Percentiles rank a stretch among this genome's conserved stretches.
phyloP scores from a whole-genome alignment of 331 rosid species.

The Dryas integrifolia region DNA sequence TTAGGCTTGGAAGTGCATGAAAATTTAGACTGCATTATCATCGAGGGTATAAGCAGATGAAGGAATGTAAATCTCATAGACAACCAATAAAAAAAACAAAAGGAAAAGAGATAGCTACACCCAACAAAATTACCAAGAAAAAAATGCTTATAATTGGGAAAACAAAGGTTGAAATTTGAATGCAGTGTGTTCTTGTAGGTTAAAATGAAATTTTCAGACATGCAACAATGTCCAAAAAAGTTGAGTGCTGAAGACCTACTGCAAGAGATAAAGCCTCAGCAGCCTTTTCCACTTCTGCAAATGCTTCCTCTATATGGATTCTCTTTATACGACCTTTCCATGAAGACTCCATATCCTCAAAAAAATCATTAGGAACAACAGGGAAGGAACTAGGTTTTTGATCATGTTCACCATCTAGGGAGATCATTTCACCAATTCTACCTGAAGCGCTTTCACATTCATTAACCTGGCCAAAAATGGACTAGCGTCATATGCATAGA shows the following conservation, averaged over 20 bases:
- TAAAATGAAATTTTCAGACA: not conserved
- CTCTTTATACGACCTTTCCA: conserved; percentile 91
- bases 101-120: too few species aligned
- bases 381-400: conserved; percentile 61
- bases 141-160: not conserved
- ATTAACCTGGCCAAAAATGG: conserved; percentile 46
- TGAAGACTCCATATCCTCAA: conserved; percentile 86
- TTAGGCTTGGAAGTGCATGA: too few species aligned
- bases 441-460: conserved; percentile 65
- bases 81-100: not conserved
- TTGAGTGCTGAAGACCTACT: conserved; percentile 48
- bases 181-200: not conserved
- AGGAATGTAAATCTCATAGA: not conserved
- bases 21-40: too few species aligned
- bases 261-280: conserved; percentile 71
- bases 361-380: conserved; percentile 68
- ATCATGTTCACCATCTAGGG: conserved; percentile 62
- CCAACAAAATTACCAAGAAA: too few species aligned
- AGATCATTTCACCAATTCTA: conserved; percentile 68
- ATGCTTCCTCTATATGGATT: conserved; percentile 64
- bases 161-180: not conserved
- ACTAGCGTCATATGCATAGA: conserved; percentile 19
- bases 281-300: conserved; percentile 65
- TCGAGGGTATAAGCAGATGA: too few species aligned
- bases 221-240: not conserved